phyloP scores from a whole-genome alignment of 495 filamentous ascomycete species.

The Hypoxylon crocopeplum region DNA sequence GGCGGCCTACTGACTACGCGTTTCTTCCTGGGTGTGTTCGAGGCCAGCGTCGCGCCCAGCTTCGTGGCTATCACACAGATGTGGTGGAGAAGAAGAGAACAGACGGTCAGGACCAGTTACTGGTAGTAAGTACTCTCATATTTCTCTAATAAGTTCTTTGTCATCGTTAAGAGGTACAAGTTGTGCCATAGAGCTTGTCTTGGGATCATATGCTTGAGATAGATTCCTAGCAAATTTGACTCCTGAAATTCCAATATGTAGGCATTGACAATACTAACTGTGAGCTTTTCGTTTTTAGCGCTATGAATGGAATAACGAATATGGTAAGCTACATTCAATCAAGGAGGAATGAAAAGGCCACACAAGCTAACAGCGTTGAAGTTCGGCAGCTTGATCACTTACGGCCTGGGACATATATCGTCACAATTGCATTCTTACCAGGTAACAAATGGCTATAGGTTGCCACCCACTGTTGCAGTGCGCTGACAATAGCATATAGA shows the following conservation, averaged over 20 bases:
- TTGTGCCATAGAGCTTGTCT: too few relatives aligned
- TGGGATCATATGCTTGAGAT: neutral
- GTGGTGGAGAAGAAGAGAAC: conserved; percentile 68
- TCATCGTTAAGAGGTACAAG: too few relatives aligned
- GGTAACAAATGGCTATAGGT: too few relatives aligned
- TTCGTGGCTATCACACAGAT: conserved; percentile 68
- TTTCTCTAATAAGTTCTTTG: neutral
- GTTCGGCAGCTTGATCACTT: conserved; percentile 46
- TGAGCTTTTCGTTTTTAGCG: conserved; percentile 44
- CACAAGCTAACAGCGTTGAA: neutral
- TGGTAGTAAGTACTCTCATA: conserved; percentile 55
- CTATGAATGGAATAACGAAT: conserved; percentile 63
- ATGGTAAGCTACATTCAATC: conserved; percentile 47
- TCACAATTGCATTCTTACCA: conserved; percentile 60
- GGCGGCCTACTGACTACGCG: conserved; percentile 42
- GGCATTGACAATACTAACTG: conserved; percentile 48
- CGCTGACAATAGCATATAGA: too few relatives aligned
- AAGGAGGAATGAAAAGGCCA: neutral
- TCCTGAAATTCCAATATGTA: neutral
- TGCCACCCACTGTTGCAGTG: too few relatives aligned
- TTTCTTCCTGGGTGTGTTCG: conserved; percentile 39
- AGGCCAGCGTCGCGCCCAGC: conserved; percentile 55
- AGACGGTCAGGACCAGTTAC: conserved; percentile 62
- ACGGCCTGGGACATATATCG: conserved; percentile 61
- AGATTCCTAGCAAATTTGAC: neutral